Conservation (phyloP, 2,329 filamentous ascomycete genomes). For the Mycosphaerelloides madeirae region DNA sequence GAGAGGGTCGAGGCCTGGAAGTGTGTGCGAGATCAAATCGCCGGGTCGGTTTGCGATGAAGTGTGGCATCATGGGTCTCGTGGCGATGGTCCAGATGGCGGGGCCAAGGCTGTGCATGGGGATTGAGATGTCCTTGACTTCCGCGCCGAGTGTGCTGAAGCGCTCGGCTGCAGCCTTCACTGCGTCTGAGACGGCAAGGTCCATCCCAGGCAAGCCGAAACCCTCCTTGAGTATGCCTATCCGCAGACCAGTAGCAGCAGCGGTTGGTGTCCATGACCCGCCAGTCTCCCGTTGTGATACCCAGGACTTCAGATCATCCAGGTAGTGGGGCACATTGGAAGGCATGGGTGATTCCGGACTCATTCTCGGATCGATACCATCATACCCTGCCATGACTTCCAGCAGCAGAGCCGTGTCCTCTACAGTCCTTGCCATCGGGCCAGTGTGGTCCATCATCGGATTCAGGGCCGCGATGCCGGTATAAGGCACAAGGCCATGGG, state of each 20-base stretch:
- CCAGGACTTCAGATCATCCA: slow-evolving; percentile 26
- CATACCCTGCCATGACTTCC: slow-evolving; percentile 41
- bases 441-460: slow-evolving; percentile 44
- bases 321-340: slow-evolving; percentile 36
- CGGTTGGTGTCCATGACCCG: slow-evolving; percentile 27
- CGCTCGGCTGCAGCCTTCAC: slow-evolving; percentile 37
- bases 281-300: slow-evolving; percentile 21
- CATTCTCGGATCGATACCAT: slow-evolving; percentile 43
- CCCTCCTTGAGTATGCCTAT: slow-evolving; percentile 47
- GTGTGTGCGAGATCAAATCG: slow-evolving; percentile 27
- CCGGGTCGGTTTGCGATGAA: slow-evolving; percentile 29
- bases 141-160: slow-evolving; percentile 40
- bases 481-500: slow-evolving; percentile 56
- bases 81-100: slow-evolving; percentile 45
- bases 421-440: slow-evolving; percentile 40
- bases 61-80: slow-evolving; percentile 29
- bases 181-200: slow-evolving; percentile 35
- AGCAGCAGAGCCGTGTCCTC: slow-evolving; percentile 40
- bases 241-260: slow-evolving; percentile 38
- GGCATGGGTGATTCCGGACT: slow-evolving; percentile 38
- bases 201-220: slow-evolving; percentile 37
- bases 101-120: slow-evolving; percentile 46
- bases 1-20: slow-evolving; percentile 29
- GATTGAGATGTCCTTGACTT: slow-evolving; percentile 43
- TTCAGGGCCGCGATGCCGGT: slow-evolving; percentile 40